Evolutionary conservation across 768 basidiomycete species (phyloP).

Genomic region (Lentinula guzmanii): DNA sequence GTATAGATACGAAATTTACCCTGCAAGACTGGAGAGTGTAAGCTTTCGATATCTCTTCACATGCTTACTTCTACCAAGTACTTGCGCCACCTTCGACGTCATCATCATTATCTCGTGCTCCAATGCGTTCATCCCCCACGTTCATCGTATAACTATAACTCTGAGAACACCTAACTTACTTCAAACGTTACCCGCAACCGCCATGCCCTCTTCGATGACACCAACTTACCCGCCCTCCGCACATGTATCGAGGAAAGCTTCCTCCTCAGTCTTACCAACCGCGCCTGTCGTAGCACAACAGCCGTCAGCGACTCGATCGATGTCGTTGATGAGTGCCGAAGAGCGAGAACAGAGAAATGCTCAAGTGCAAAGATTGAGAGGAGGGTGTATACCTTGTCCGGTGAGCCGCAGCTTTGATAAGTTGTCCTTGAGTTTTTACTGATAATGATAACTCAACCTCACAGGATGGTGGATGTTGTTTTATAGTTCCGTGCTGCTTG

Average conservation of each 20-base stretch:
- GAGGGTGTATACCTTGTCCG: conserved; percentile 4
- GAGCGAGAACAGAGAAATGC: background rate
- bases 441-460: background rate
- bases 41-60: no score
- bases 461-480: no score
- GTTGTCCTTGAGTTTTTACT: no score
- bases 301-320: background rate
- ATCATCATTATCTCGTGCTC: background rate
- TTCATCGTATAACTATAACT: background rate
- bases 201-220: background rate
- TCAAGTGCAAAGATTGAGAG: background rate
- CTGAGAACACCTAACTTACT: no score
- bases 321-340: background rate
- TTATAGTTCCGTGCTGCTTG: no score
- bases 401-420: background rate
- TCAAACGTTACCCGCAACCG: no score
- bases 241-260: background rate
- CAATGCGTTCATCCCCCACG: background rate
- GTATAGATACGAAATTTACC: no score
- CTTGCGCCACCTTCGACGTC: background rate
- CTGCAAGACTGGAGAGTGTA: no score
- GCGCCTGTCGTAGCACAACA: background rate
- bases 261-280: background rate
- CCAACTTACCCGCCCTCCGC: background rate
- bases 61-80: no score